Base-by-base conservation (phyloP, 2,329 filamentous ascomycete genomes). In the Conoideocrella luteorostrata region DNA sequence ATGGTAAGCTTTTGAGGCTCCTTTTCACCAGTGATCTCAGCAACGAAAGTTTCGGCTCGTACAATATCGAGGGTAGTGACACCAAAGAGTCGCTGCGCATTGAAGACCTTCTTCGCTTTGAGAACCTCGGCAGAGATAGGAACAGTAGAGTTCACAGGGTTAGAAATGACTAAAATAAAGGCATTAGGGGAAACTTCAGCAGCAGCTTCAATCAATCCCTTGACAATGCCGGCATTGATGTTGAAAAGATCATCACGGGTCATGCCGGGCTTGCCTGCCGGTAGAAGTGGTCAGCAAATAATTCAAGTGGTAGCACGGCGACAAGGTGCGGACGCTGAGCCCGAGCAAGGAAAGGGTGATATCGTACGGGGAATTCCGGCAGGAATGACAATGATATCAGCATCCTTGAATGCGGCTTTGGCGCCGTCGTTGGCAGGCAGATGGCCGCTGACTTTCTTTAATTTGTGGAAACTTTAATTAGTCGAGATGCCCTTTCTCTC, bases 221-320 rank as follows among this genome's bases (percentile, higher is more conserved):
- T 88, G 63, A 98, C 93, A 63, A 98, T 98, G 59, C 90, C 88
- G 49, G 93, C 93, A 68, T 98, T 98, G 78, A 96, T 95, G 75
- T 96, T 96, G 86, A 98, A 98, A 47, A 98, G 87, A 65, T 97
- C 93, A 61, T 98, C 93, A 74, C 93, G 89, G 69, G 87, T 96
- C 93, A 98, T 98, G 61, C 93, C 93, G 59, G 93, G 93, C 80
- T 97, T 97, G 72, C 91, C 91, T 96, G 52, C 47, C 47, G 11
- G 11, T 6, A 23, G 34, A 36, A 4, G 26, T 41, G 10, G 15
- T 43, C 23, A 48, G 43, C 22, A 11, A 10, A 11, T 9, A 23
- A 40, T 5, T 21, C 13, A 30, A 24, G 4, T 22, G 15, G 24
- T 38, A 36, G 20, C 12, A 4, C 15, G 7, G 20, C 5, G 12